phyloP scores from a whole-genome alignment of 768 basidiomycete species.

The Candolleomyces eurysporus region DNA sequence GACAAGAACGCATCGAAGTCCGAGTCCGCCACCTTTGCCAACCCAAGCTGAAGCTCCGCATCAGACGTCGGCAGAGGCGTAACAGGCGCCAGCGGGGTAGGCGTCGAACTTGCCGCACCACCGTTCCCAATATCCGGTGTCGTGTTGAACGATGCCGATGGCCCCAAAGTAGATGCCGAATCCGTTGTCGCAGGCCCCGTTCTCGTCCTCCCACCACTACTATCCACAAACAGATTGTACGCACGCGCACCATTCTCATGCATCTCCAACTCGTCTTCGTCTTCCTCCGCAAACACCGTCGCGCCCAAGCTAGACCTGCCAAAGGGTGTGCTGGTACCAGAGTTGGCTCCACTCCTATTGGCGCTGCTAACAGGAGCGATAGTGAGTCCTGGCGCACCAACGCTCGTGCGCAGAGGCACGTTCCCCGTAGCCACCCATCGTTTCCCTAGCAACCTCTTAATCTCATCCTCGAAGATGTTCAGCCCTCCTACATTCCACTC shows the following conservation, averaged over 20 bases:
- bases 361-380: slow-evolving; percentile 11
- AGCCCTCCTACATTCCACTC: slow-evolving; percentile 51
- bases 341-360: slow-evolving; percentile 51
- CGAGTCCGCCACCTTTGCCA: slow-evolving; percentile 81
- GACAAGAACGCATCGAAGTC: slow-evolving; percentile 84
- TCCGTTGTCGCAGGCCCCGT: slow-evolving; percentile 34
- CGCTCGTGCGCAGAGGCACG: slow-evolving; percentile 55
- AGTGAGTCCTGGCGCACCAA: slow-evolving; percentile 28
- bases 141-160: slow-evolving; percentile 47
- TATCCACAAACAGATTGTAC: not conserved
- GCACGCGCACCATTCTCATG: slow-evolving; percentile 32
- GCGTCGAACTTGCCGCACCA: slow-evolving; percentile 32
- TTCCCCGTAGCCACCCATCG: slow-evolving; percentile 72
- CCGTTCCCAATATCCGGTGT: slow-evolving; percentile 54
- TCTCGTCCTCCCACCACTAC: slow-evolving; percentile 37
- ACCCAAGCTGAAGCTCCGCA: slow-evolving; percentile 68
- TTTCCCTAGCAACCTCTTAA: slow-evolving; percentile 66
- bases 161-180: slow-evolving; percentile 16
- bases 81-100: slow-evolving; percentile 58
- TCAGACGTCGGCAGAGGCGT: slow-evolving; percentile 71
- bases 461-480: slow-evolving; percentile 78
- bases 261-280: slow-evolving; percentile 71
- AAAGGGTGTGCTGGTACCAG: slow-evolving; percentile 69
- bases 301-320: slow-evolving; percentile 48
- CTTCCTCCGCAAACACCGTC: slow-evolving; percentile 64